Base-by-base conservation (phyloP, 495 filamentous ascomycete genomes). In the Xylaria intraflava region DNA sequence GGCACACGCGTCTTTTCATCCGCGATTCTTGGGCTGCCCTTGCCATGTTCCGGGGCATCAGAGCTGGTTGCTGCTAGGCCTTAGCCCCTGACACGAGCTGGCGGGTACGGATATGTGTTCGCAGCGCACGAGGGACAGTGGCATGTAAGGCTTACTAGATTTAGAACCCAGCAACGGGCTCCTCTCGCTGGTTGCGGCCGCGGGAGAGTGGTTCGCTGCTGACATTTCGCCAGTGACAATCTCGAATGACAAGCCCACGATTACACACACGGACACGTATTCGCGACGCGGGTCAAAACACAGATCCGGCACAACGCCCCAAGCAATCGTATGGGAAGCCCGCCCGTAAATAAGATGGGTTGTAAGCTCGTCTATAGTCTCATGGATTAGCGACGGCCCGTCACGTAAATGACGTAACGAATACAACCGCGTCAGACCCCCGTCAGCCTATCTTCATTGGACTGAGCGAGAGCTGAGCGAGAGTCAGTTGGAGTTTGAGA, bases 1-100 rank as follows among this genome's bases (percentile, higher is more conserved):
- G 91, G 90, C 20, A 84, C 23, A 49, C 48, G n/a, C 69, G 69
- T 53, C 29, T 47, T 10, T 29, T 20, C 41, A 35, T 40, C 22
- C 46, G 47, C 54, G n/a, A 64, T 43, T 14, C 44, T 43, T 49
- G 48, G 24, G 38, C 46, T 17, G 6, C 2, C 29, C 50, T 17
- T 44, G 55, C 51, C 47, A 58, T 64, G 10, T 26, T 41, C 46
- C 56, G 31, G 29, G 36, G 23, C 31, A 38, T 46, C 23, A 30
- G 38, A 7, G 20, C 20, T 43, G 52, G 43, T 48, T 23, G 29
- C 55, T 51, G 57, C 30, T 31, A 57, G 58, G 38, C 40, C 51
- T 63, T 49, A 55, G 56, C 10, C 35, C 22, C 19, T 24, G 10
- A 12, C 8, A 16, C 31, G 9, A 46, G 19, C 17, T 10, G 3